Conservation (phyloP, 2,329 filamentous ascomycete genomes). For the Helminthosporium solani region DNA sequence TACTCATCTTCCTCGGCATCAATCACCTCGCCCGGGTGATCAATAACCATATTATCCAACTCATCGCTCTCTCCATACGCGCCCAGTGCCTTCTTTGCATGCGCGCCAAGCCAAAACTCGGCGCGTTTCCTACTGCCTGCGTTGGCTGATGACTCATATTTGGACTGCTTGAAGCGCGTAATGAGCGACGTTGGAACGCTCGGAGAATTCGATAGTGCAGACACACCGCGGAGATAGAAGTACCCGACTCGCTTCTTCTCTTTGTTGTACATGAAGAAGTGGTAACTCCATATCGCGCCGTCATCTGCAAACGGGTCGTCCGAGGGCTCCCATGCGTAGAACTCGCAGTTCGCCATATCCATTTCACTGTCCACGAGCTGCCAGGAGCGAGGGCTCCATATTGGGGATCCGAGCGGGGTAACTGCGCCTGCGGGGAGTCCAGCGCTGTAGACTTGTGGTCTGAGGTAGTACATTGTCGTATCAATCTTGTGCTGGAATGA, state of each 20-base stretch:
- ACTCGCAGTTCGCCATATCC: slow-evolving; percentile 81
- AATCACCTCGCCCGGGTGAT: slow-evolving; percentile 41
- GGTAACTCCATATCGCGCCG: slow-evolving; percentile 88
- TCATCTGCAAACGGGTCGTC: slow-evolving; percentile 92
- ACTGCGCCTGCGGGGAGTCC: slow-evolving; percentile 49
- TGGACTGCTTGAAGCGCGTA: slow-evolving; percentile 43
- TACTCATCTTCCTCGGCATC: slow-evolving; percentile 44
- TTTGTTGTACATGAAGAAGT: slow-evolving; percentile 99
- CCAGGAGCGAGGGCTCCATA: slow-evolving; percentile 93
- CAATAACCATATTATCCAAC: slow-evolving; percentile 43
- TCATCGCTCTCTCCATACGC: slow-evolving; percentile 49
- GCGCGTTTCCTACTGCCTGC: slow-evolving; percentile 75
- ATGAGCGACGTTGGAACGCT: slow-evolving; percentile 40
- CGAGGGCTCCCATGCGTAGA: slow-evolving; percentile 86
- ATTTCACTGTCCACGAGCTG: slow-evolving; percentile 91
- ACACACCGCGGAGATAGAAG: slow-evolving; percentile 87
- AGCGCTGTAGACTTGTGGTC: slow-evolving; percentile 56
- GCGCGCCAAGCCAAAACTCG: slow-evolving; percentile 82
- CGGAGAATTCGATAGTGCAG: slow-evolving; percentile 67
- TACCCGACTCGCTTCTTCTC: slow-evolving; percentile 89
- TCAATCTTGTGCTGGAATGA: slow-evolving; percentile 85
- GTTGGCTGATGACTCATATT: slow-evolving; percentile 51
- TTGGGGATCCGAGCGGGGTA: slow-evolving; percentile 53
- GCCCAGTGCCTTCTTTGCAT: slow-evolving; percentile 49
- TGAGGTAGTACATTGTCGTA: slow-evolving; percentile 79